Base-by-base conservation (phyloP, 2,329 filamentous ascomycete species). In the Sordariomycetes sp. region DNA sequence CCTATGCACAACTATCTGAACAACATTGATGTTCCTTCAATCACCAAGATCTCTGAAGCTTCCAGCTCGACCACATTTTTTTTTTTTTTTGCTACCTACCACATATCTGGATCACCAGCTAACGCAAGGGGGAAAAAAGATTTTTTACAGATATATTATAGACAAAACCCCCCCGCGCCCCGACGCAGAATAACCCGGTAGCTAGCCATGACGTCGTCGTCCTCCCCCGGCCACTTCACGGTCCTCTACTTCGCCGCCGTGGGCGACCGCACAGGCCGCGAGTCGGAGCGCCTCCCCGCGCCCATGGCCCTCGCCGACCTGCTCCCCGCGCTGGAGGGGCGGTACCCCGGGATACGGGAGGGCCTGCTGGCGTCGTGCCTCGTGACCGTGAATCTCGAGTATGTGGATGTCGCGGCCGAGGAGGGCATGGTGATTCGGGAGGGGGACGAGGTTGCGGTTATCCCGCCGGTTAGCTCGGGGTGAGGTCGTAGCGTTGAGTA, bases 401-500 rank as follows among this genome's bases (percentile, higher is more conserved):
- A 95, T 71, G 83, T 92, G 65, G 65, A 66, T 7, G n/a, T 42
- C 53, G 74, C 75, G 48, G 70, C 71, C 35, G 69, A 69, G 20
- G 69, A 68, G 13, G 70, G 70, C 10, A 62, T 75, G 28, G 67
- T 81, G 58, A 86, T 95, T 58, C 71, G 82, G 55, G 81, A 82
- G 61, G 87, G 85, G 32, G 89, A 95, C 66, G 90, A 95, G 72
- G 88, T 95, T 57, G 90, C 87, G 50, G 86, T 95, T 39, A 92
- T 95, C 58, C 89, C 90, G 36, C 89, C 90, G 10, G 90, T 95
- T 62, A 95, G 89, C 74, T 90, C 89, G 42, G 89, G 89, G 4
- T 94, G 70, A 77, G 22, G 25, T 17, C 28, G 39, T 45, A 17
- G 7, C 13, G 12, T 12, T 39, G 15, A 2, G n/a, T 45, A 8